phyloP scores from a whole-genome alignment of 768 basidiomycete species.

The Kwoniella newhampshirensis region DNA sequence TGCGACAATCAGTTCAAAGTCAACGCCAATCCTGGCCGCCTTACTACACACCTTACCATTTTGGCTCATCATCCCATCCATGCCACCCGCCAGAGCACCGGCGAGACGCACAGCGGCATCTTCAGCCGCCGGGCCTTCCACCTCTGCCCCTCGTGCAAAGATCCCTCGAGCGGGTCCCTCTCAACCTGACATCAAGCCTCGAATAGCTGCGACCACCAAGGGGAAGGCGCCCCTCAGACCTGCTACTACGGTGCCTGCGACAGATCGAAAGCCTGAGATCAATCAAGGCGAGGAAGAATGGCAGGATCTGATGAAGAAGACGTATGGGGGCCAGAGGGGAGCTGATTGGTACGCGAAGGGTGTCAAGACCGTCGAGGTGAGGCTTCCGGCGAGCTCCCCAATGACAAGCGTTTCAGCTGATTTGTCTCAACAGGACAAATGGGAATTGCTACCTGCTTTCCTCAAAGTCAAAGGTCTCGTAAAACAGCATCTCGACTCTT shows the following conservation, averaged over 20 bases:
- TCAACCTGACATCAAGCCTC: conserved; percentile 13
- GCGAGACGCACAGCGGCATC: conserved; percentile 12
- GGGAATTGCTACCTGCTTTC: conserved; percentile 94
- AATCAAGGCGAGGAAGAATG: conserved; percentile 52
- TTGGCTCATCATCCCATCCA: not conserved
- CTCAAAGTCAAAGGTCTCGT: conserved; percentile 96
- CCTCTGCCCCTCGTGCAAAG: conserved; percentile 9
- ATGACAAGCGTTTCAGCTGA: no score
- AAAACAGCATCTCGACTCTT: conserved; percentile 98
- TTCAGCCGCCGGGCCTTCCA: conserved; percentile 6
- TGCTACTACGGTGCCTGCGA: conserved; percentile 1
- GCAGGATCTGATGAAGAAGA: conserved; percentile 47
- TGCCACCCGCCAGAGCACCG: conserved; percentile 19
- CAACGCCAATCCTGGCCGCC: no score
- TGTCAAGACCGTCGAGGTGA: conserved; percentile 83
- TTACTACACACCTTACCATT: no score
- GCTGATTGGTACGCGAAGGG: conserved; percentile 71
- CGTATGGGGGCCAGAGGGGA: conserved; percentile 56
- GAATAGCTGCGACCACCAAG: conserved; percentile 9
- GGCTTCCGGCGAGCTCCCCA: conserved; percentile 28
- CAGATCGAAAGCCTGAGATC: conserved; percentile 30
- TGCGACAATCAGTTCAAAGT: no score
- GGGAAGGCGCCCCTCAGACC: conserved; percentile 21
- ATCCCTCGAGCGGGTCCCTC: conserved; percentile 15
- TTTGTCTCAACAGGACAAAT: conserved; percentile 99